Evolutionary conservation across 139 green algal species (phyloP).

Genomic region (Dunaliella primolecta): DNA sequence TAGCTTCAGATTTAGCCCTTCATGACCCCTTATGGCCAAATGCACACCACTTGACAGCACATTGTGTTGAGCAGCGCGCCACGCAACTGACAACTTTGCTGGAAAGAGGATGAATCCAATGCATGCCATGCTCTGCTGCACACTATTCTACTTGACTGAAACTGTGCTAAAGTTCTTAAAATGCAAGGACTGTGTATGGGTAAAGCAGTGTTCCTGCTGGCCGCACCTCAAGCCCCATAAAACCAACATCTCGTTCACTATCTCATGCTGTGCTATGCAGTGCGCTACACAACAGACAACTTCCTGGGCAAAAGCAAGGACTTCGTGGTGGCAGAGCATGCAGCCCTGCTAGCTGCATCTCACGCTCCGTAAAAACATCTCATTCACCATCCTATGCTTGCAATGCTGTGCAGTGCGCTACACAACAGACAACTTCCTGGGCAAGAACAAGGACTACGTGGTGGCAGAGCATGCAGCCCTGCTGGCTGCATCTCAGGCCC

Average conservation of each 20-base stretch:
- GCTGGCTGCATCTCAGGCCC: conserved; percentile 52
- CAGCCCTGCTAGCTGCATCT: conserved; percentile 72
- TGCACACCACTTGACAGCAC: too few relatives aligned
- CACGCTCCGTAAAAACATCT: neutral
- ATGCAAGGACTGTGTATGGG: conserved; percentile 87
- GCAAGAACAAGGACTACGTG: conserved; percentile 82
- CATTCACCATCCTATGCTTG: neutral
- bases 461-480: conserved; percentile 91
- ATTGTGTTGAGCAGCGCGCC: too few relatives aligned
- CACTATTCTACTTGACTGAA: too few relatives aligned
- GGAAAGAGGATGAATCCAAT: too few relatives aligned
- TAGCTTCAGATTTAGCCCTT: too few relatives aligned
- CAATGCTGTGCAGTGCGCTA: conserved; percentile 10
- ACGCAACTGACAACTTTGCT: too few relatives aligned
- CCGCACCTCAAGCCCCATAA: too few relatives aligned
- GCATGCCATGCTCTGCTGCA: too few relatives aligned
- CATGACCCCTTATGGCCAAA: too few relatives aligned
- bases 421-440: conserved; percentile 28
- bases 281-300: conserved; percentile 24
- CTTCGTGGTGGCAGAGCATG: conserved; percentile 93
- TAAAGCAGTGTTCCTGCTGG: too few relatives aligned
- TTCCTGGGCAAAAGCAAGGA: conserved; percentile 60
- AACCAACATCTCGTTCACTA: neutral
- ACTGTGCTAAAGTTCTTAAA: too few relatives aligned
- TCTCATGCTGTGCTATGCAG: neutral